These are phyloP conservation scores for Fagopyrum esculentum DNA, from an alignment of 148 eudicot genomes.

Conservation along the genomic window DNA sequence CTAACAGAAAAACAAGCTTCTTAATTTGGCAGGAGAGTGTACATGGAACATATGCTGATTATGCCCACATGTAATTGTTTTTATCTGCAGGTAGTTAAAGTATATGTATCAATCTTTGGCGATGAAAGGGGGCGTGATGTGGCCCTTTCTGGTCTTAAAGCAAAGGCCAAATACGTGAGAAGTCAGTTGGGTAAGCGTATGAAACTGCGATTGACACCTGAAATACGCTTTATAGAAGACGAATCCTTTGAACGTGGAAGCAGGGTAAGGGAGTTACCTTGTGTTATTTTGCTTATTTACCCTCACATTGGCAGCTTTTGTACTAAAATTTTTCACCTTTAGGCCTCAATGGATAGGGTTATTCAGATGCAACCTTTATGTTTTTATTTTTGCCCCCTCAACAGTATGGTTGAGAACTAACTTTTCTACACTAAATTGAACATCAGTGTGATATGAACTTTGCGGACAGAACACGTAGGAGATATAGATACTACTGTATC, in stretches of 20 bases:
- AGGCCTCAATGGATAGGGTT: background rate
- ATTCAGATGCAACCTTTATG: background rate
- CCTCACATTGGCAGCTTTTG: background rate
- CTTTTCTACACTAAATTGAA: background rate
- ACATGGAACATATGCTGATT: background rate
- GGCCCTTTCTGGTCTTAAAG: conserved; percentile 76
- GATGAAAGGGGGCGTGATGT: conserved; percentile 96
- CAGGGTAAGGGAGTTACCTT: conserved; percentile 52
- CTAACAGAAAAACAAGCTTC: background rate
- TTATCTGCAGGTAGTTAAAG: conserved; percentile 68
- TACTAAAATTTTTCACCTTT: background rate
- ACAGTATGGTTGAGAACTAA: background rate
- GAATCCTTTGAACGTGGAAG: conserved; percentile 91
- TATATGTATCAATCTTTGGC: conserved; percentile 88
- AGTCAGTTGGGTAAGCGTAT: conserved; percentile 77
- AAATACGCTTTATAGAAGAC: conserved; percentile 86
- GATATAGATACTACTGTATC: background rate
- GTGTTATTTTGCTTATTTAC: background rate
- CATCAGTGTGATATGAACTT: background rate
- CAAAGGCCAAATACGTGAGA: conserved; percentile 89
- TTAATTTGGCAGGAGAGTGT: background rate
- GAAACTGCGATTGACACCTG: conserved; percentile 90
- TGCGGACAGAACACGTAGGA: background rate
- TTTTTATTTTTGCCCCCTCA: background rate
- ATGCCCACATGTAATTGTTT: background rate